These are phyloP conservation scores for Phytophthora pseudosyringae DNA, from an alignment of 352 stramenopile species.

Conservation along the genomic window DNA sequence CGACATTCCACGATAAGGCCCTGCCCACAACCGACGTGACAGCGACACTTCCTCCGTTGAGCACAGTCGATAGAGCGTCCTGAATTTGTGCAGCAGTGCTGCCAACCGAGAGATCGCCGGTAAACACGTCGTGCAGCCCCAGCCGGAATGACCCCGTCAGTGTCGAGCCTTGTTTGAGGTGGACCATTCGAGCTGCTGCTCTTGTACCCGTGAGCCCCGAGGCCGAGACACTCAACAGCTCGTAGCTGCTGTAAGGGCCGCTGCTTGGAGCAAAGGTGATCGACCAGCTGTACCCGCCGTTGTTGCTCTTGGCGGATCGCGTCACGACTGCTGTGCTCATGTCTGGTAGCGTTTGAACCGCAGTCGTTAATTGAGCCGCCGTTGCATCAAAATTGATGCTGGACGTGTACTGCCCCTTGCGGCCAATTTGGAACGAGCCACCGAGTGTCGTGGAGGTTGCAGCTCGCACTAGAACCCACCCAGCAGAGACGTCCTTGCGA, in stretches of 20 bases:
- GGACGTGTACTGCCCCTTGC: slow-evolving; percentile 40
- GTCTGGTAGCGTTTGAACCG: background rate
- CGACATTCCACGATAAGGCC: background rate
- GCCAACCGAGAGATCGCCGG: background rate
- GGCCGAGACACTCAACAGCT: slow-evolving; percentile 1
- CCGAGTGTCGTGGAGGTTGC: slow-evolving; percentile 38
- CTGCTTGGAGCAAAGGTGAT: background rate
- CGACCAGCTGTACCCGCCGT: background rate
- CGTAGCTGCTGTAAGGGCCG: background rate
- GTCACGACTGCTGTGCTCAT: background rate
- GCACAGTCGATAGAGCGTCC: background rate
- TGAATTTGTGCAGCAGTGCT: background rate
- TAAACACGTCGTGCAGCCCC: background rate
- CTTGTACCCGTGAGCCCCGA: background rate
- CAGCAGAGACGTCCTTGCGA: slow-evolving; percentile 33
- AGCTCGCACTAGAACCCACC: slow-evolving; percentile 35
- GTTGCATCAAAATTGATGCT: slow-evolving; percentile 49
- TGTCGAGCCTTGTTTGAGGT: background rate
- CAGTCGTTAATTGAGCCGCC: background rate
- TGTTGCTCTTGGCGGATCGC: background rate
- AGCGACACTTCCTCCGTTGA: background rate
- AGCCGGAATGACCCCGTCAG: background rate
- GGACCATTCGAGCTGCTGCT: background rate
- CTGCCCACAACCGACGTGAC: background rate
- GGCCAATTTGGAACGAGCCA: slow-evolving; percentile 46